phyloP scores from a whole-genome alignment of 441 rosid genomes.

The Monsonia emarginata region DNA sequence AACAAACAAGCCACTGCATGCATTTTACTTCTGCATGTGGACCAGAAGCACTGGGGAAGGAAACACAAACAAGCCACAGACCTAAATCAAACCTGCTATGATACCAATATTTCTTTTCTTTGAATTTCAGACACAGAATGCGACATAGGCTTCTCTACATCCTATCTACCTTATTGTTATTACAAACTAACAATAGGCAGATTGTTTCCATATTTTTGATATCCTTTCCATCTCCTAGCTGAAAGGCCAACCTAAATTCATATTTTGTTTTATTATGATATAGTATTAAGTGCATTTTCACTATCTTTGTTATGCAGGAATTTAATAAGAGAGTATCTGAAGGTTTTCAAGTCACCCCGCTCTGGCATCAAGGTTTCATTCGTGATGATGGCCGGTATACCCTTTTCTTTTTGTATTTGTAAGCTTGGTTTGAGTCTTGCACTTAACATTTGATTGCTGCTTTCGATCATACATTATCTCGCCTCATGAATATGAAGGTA shows the following conservation, averaged over 20 bases:
- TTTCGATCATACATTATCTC: neutral
- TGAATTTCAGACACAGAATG: neutral
- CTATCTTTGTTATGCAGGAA: constrained; percentile 33
- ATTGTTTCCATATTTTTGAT: neutral
- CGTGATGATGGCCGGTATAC: constrained; percentile 78
- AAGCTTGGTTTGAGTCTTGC: constrained; percentile 10
- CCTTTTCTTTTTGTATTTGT: constrained; percentile 6
- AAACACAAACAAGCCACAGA: neutral
- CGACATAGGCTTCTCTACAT: neutral
- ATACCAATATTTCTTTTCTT: too few species aligned
- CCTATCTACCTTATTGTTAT: neutral
- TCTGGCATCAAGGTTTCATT: constrained; percentile 93
- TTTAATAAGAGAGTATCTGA: constrained; percentile 55
- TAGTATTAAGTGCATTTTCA: neutral
- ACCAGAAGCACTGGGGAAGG: neutral
- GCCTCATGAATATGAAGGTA: neutral
- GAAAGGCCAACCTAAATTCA: neutral
- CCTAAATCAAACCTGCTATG: neutral
- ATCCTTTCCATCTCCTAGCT: neutral
- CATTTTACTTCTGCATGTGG: neutral
- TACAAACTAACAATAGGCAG: neutral
- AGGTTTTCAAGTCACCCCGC: constrained; percentile 91
- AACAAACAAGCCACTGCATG: neutral
- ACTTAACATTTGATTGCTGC: neutral
- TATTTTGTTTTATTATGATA: neutral